phyloP scores from a whole-genome alignment of 1,139 yeast genomes.

The Candida sp. region DNA sequence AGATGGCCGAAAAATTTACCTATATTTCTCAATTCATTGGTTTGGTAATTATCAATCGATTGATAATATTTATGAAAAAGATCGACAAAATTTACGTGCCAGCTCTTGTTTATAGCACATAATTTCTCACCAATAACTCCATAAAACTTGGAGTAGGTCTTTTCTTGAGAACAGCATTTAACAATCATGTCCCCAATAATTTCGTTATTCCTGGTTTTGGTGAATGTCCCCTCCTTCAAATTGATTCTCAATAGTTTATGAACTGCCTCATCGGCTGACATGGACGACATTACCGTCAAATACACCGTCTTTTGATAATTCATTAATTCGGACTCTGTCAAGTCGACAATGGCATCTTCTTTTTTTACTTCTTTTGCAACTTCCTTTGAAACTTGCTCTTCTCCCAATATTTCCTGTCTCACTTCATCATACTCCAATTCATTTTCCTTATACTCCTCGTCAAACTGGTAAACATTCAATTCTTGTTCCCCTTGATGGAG shows the following conservation, averaged over 20 bases:
- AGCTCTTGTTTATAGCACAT: conserved; percentile 43
- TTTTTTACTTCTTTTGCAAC: conserved; percentile 8
- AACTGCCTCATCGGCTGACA: conserved; percentile 91
- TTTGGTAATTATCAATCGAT: conserved; percentile 63
- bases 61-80: conserved; percentile 58
- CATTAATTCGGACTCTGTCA: conserved; percentile 64
- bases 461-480: conserved; percentile 52
- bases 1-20: conserved; percentile 89
- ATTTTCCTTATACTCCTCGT: conserved; percentile 47
- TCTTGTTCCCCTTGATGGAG: conserved; percentile 41
- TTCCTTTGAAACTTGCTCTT: conserved; percentile 13
- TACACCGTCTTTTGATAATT: conserved; percentile 74
- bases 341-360: conserved; percentile 38
- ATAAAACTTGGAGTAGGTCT: conserved; percentile 81
- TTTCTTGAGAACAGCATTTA: conserved; percentile 84
- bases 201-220: conserved; percentile 23
- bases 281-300: conserved; percentile 84
- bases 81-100: conserved; percentile 54
- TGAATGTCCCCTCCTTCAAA: conserved; percentile 23
- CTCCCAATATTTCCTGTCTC: conserved; percentile 13
- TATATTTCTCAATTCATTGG: conserved; percentile 71
- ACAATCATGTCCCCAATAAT: conserved; percentile 72
- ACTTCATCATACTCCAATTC: conserved; percentile 37
- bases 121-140: conserved; percentile 77
- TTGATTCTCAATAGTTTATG: conserved; percentile 68